These are phyloP conservation scores for Hypoxylon sp. DNA, from an alignment of 2,329 filamentous ascomycete species.

Conservation along the genomic window DNA sequence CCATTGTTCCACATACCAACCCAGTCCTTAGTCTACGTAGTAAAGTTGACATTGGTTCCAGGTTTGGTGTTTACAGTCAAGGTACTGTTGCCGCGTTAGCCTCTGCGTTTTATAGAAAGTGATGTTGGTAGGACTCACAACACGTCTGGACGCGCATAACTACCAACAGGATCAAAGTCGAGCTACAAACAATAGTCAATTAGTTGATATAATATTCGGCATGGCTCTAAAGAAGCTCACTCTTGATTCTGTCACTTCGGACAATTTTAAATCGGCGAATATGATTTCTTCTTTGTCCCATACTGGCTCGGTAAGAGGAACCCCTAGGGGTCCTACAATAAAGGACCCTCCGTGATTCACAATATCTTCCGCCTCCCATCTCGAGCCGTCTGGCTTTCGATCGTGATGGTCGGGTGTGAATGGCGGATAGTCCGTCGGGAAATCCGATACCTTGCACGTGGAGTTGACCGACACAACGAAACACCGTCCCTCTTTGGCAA, in stretches of 20 bases:
- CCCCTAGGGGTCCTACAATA: conserved; percentile 55
- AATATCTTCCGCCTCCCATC: conserved; percentile 54
- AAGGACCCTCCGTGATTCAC: conserved; percentile 57
- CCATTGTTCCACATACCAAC: conserved; percentile 6
- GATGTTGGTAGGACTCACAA: conserved; percentile 50
- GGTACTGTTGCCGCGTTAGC: conserved; percentile 32
- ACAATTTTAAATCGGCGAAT: conserved; percentile 52
- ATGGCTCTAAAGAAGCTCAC: conserved; percentile 43
- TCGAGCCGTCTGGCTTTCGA: conserved; percentile 53
- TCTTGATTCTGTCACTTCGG: conserved; percentile 53
- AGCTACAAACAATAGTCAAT: conserved; percentile 48
- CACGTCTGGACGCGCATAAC: conserved; percentile 56
- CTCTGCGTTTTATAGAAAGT: background rate
- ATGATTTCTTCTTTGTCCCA: conserved; percentile 56
- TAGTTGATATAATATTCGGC: conserved; percentile 1
- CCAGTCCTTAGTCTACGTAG: conserved; percentile 18
- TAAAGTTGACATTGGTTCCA: conserved; percentile 48
- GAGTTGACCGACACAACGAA: conserved; percentile 58
- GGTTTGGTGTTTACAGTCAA: conserved; percentile 51
- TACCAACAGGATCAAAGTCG: conserved; percentile 57
- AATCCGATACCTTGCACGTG: conserved; percentile 56
- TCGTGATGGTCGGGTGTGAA: conserved; percentile 55
- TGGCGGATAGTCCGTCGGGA: conserved; percentile 56
- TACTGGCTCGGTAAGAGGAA: conserved; percentile 54
- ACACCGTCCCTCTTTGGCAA: conserved; percentile 59